Evolutionary conservation across 1,139 yeast species (phyloP), one percentile per base, ranked within the genome.

Genomic region (Spathaspora sp.): DNA sequence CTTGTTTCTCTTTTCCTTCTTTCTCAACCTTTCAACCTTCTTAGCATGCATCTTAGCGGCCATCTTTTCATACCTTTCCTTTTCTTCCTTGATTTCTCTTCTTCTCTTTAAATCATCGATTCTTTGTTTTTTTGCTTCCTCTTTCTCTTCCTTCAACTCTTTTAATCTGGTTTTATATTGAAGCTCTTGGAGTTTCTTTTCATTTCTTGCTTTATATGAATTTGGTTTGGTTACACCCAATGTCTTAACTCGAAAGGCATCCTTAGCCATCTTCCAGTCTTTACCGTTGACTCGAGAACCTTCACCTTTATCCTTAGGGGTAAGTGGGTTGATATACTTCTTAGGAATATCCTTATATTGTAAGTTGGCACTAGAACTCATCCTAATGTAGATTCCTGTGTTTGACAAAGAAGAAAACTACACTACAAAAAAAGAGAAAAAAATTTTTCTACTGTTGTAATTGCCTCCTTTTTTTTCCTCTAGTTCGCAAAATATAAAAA

Each of bases 1-100:
- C 65, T 86, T 86, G 65, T 86, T 86, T 70, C 93, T 81, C 82
- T 86, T 86, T 63, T 86, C 95, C 64, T 82, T 84, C 73, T 84
- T 84, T 69, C 84, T 84, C 69, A 86, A 65, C 67, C 95, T 81
- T 50, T 86, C 95, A 38, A 84, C 83, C 74, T 80, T 84, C 78
- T 84, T 84, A 38, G 84, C 85, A 59, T 85, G 86, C 89, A 86
- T 82, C 68, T 83, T 84, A 41, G 78, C 74, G 11, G 93, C 89
- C 57, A 85, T 65, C 59, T 70, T 75, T 56, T 84, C 90, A 57
- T 82, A 86, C 58, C 93, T 76, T 59, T 84, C 91, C 66, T 79
- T 80, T 60, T 86, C 93, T 49, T 75, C 90, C 68, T 82, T 83
- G 60, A 80, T 79, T 54, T 81, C 86, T 63, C 82, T 76, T 68